These are phyloP conservation scores for Candida mattraensis DNA, from an alignment of 805 yeast species.

Conservation along the genomic window DNA sequence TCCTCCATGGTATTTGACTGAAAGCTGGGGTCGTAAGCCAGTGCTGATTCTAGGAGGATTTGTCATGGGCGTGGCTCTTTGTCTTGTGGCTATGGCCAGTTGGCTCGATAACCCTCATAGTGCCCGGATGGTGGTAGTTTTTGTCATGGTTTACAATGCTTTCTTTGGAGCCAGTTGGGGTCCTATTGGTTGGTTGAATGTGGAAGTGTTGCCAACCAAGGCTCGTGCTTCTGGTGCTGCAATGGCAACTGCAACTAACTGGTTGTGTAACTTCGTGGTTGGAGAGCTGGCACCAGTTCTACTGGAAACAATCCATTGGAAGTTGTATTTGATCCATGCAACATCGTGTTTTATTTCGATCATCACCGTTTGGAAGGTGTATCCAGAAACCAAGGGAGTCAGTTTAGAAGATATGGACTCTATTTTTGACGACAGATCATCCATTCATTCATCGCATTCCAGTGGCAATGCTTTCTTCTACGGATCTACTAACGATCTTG, in stretches of 20 bases:
- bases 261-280: slow-evolving; percentile 90
- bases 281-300: slow-evolving; percentile 90
- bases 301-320: slow-evolving; percentile 75
- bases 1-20: slow-evolving; percentile 91
- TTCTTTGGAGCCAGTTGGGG: slow-evolving; percentile 93
- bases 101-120: slow-evolving; percentile 49
- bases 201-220: slow-evolving; percentile 81
- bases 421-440: slow-evolving; percentile 68
- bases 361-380: slow-evolving; percentile 65
- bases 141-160: slow-evolving; percentile 79
- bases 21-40: slow-evolving; percentile 90
- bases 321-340: slow-evolving; percentile 80
- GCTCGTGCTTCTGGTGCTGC: slow-evolving; percentile 91
- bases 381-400: slow-evolving; percentile 91
- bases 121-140: slow-evolving; percentile 68
- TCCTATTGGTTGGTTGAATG: slow-evolving; percentile 85
- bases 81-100: slow-evolving; percentile 61
- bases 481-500: slow-evolving; percentile 21
- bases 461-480: slow-evolving; percentile 12
- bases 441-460: slow-evolving; percentile 24
- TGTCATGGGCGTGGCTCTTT: slow-evolving; percentile 72
- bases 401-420: slow-evolving; percentile 90
- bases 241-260: slow-evolving; percentile 85
- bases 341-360: slow-evolving; percentile 72
- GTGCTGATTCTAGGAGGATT: slow-evolving; percentile 76